Evolutionary conservation across 805 yeast species (phyloP).

Genomic region (Blastobotrys terrestris): DNA sequence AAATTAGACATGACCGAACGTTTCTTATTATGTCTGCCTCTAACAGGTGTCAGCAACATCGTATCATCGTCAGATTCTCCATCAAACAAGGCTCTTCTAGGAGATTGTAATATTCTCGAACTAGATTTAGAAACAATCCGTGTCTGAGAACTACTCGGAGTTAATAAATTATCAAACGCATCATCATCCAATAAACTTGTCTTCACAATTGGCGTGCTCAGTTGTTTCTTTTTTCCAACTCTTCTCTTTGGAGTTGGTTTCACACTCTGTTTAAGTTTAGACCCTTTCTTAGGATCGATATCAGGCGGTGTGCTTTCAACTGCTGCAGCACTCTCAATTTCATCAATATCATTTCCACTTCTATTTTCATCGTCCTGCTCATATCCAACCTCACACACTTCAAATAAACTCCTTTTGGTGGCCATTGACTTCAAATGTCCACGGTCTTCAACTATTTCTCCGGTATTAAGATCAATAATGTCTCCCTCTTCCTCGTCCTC

Average conservation of each 20-base stretch:
- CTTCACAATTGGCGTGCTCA: not conserved
- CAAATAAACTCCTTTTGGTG: conserved; percentile 11
- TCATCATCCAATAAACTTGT: not conserved
- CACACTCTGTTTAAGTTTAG: not conserved
- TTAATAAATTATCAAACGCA: conserved; percentile 4
- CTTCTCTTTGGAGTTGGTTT: not conserved
- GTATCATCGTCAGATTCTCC: not conserved
- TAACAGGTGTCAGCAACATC: not conserved
- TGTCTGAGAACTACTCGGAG: not conserved
- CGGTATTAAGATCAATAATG: conserved; percentile 51
- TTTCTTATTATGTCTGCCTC: not conserved
- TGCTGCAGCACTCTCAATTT: no score
- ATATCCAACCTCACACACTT: not conserved
- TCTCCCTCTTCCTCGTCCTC: conserved; percentile 33
- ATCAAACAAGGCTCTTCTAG: not conserved
- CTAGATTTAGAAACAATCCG: not conserved
- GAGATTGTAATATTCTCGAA: not conserved
- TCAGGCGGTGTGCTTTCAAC: not conserved
- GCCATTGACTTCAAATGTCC: conserved; percentile 58
- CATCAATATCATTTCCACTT: no score
- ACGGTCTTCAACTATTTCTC: conserved; percentile 54
- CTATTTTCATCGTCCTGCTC: not conserved
- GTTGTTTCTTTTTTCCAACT: not conserved
- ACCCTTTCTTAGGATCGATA: no score
- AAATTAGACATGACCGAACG: not conserved